Base-by-base conservation (phyloP, 2,329 filamentous ascomycete species). In the Aspergillus sp. region DNA sequence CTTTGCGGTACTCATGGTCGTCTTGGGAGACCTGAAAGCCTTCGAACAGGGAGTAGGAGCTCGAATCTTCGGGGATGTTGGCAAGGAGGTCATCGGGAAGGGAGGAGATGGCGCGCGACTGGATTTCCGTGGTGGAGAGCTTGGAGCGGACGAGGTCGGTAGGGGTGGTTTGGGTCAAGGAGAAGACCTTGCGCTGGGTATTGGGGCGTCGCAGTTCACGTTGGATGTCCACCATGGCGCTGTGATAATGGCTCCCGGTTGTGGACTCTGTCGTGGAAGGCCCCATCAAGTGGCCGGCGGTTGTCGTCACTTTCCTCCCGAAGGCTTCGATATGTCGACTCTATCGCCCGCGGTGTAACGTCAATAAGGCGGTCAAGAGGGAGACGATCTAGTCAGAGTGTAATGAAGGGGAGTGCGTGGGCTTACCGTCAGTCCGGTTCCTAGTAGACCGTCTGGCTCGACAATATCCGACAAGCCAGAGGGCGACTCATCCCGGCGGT, bases 101-200 rank as follows among this genome's bases (percentile, higher is more conserved):
- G 68, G 89, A 92, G 42, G 91, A 87, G 51, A 97, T 77, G 45
- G 94, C 94, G 60, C 94, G 89, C 64, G 96, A 92, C 73, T 96
- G 91, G 63, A 97, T 97, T 76, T 99, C 94, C 60, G 85, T 80
- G 17, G 89, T 88, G 40, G 91, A 97, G 64, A 99, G 86, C 68
- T 88, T 93, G 55, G 90, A 93, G 62, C 94, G 89, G 62, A 97
- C 89, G 48, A 99, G 80, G 68, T 99, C 93, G 60, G 91, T 90
- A n/a, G 94, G 94, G 2, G 89, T 91, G 10, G 92, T 93, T 73
- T 88, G 88, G 48, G 93, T 87, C 75, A 97, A 88, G 56, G 91
- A 88, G 72, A 97, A 96, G 69, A 99, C 87, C 70, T 87, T 90
- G 66, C 91, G 87, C 75, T 97, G 94, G 41, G 96, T 81, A 52